Percentiles rank a stretch among this genome's conserved stretches.
These are phyloP conservation scores for Ramularia collo-cygni DNA, from an alignment of 2,329 filamentous ascomycete genomes.

Conservation along the genomic window DNA sequence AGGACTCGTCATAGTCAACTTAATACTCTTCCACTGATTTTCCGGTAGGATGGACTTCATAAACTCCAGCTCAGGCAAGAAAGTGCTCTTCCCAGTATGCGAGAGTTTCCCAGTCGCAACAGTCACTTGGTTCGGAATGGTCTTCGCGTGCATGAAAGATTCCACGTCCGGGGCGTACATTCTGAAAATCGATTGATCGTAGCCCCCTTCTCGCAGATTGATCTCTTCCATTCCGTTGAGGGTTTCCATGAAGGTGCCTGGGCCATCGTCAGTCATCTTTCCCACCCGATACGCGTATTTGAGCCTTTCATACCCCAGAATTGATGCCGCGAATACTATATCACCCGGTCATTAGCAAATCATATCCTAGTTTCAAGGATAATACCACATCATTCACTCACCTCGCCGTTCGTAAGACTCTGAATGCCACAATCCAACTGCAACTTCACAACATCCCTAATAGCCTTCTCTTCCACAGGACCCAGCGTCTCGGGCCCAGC, in stretches of 20 bases:
- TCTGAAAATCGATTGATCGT: slow-evolving; percentile 47
- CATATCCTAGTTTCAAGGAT: too few relatives aligned
- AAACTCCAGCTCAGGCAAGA: slow-evolving; percentile 53
- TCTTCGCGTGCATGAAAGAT: slow-evolving; percentile 52
- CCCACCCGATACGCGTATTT: not conserved
- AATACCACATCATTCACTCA: too few relatives aligned
- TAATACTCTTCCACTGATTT: slow-evolving; percentile 58
- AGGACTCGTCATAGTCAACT: slow-evolving; percentile 29
- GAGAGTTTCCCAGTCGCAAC: slow-evolving; percentile 53
- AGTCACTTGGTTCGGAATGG: slow-evolving; percentile 51
- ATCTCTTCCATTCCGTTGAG: slow-evolving; percentile 44
- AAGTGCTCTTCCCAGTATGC: slow-evolving; percentile 48
- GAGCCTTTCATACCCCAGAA: slow-evolving; percentile 20
- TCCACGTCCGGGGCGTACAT: slow-evolving; percentile 56
- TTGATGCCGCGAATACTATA: slow-evolving; percentile 24
- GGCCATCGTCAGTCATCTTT: not conserved
- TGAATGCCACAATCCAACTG: slow-evolving; percentile 30
- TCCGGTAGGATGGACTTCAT: slow-evolving; percentile 54
- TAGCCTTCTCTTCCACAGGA: slow-evolving; percentile 28
- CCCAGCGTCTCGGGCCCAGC: slow-evolving; percentile 21
- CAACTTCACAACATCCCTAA: slow-evolving; percentile 27
- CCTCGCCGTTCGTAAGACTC: slow-evolving; percentile 28
- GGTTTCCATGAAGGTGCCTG: slow-evolving; percentile 29
- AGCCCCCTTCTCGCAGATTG: slow-evolving; percentile 30
- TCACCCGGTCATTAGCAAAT: too few relatives aligned